phyloP scores from a whole-genome alignment of 441 rosid genomes.

The Jatropha multifida region DNA sequence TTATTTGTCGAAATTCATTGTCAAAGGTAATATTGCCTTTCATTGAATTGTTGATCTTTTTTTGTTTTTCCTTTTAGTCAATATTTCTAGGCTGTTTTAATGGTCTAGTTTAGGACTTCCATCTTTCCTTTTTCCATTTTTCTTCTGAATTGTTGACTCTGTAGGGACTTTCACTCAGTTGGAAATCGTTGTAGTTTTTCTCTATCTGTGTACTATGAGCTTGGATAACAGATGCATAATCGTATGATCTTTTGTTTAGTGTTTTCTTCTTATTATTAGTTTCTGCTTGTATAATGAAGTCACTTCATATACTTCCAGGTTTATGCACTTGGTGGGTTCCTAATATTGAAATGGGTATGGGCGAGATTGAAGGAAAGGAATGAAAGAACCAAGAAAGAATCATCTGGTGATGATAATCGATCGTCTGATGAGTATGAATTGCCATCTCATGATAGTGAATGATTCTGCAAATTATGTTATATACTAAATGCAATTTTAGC shows the following conservation, averaged over 20 bases:
- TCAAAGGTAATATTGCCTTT: not conserved
- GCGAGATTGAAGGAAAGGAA: constrained; percentile 89
- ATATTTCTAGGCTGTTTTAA: not conserved
- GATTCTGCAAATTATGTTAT: not conserved
- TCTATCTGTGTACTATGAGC: not conserved
- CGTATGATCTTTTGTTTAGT: not conserved
- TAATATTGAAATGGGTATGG: constrained; percentile 80
- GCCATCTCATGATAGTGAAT: constrained; percentile 28
- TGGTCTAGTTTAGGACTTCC: not conserved
- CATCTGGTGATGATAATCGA: constrained; percentile 34
- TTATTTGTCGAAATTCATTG: not conserved
- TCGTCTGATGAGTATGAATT: constrained; percentile 27
- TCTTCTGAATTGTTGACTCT: not conserved
- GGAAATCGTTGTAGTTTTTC: not conserved
- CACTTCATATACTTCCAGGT: constrained; percentile 48
- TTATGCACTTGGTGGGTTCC: constrained; percentile 83
- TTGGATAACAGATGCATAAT: not conserved
- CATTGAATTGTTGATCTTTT: not conserved
- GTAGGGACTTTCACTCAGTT: not conserved
- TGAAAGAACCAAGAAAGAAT: constrained; percentile 43
- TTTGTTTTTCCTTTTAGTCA: not conserved
- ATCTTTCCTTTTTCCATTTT: not conserved
- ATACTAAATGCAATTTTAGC: constrained; percentile 7
- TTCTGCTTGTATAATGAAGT: not conserved
- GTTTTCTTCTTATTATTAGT: not conserved